Percentiles rank a stretch among this genome's conserved stretches.
phyloP scores from a whole-genome alignment of 192 early-diverging fungal genomes.

The Pilaira anomala region DNA sequence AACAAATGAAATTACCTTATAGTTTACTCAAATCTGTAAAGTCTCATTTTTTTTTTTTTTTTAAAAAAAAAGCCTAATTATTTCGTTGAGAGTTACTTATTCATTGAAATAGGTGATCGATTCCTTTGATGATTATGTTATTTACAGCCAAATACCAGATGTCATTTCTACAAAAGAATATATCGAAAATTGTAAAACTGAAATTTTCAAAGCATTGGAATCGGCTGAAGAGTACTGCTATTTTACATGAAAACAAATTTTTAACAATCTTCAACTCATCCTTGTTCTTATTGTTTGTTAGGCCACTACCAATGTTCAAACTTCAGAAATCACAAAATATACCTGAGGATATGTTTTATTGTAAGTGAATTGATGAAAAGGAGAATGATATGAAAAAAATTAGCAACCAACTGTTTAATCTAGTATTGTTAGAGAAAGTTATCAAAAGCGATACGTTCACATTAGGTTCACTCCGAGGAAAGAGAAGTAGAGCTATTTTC shows the following conservation, averaged over 20 bases:
- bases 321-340: neutral
- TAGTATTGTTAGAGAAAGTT: slow-evolving; percentile 6
- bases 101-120: no score
- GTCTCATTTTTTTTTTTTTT: no score
- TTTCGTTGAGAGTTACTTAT: no score
- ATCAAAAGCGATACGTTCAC: neutral
- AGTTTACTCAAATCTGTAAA: neutral
- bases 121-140: neutral
- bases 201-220: neutral
- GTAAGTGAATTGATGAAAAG: neutral
- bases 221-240: neutral
- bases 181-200: neutral
- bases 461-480: slow-evolving; percentile 9
- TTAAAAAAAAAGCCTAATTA: no score
- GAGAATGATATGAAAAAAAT: no score
- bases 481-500: slow-evolving; percentile 21
- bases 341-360: neutral
- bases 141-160: neutral
- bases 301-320: neutral
- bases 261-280: no score
- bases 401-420: no score
- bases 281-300: neutral
- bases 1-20: neutral
- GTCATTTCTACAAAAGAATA: neutral
- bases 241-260: no score